Evolutionary conservation across 2,329 filamentous ascomycete genomes (phyloP).

Genomic region (Zymoseptoria pseudotritici): DNA sequence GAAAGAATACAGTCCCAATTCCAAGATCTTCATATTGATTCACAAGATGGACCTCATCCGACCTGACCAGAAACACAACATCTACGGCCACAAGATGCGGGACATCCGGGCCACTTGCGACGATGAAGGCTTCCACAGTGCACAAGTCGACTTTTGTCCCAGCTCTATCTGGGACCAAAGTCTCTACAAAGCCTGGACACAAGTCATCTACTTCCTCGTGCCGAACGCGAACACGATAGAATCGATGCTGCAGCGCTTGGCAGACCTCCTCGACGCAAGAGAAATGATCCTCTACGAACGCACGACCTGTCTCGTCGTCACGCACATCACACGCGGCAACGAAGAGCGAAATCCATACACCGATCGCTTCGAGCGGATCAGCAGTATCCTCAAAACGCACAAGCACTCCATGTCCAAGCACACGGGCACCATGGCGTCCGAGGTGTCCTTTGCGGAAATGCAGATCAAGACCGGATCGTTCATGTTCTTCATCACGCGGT

Average conservation of each 20-base stretch:
- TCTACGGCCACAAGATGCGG: conserved; percentile 77
- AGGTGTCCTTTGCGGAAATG: conserved; percentile 73
- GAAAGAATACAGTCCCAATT: conserved; percentile 70
- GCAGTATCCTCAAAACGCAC: conserved; percentile 97
- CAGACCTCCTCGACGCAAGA: conserved; percentile 80
- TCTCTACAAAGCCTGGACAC: conserved; percentile 95
- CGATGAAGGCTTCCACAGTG: conserved; percentile 50
- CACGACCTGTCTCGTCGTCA: conserved; percentile 94
- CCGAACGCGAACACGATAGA: conserved; percentile 87
- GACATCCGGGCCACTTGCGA: conserved; percentile 67
- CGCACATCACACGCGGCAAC: conserved; percentile 70
- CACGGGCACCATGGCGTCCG: conserved; percentile 71
- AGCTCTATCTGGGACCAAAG: conserved; percentile 99
- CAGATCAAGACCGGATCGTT: conserved; percentile 75
- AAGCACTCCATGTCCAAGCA: conserved; percentile 73
- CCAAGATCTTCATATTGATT: conserved; percentile 87
- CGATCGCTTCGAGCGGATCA: conserved; percentile 89
- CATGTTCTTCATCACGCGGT: conserved; percentile 88
- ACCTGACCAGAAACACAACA: conserved; percentile 64
- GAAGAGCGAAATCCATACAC: conserved; percentile 74
- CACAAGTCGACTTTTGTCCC: conserved; percentile 70
- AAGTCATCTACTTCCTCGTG: conserved; percentile 96
- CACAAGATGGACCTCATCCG: conserved; percentile 99
- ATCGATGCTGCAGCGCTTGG: conserved; percentile 72
- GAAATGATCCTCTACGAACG: conserved; percentile 93